Percentiles rank a stretch among this genome's conserved stretches.
phyloP scores from a whole-genome alignment of 108 stramenopile genomes.

The Nannochloropsis oceanica region DNA sequence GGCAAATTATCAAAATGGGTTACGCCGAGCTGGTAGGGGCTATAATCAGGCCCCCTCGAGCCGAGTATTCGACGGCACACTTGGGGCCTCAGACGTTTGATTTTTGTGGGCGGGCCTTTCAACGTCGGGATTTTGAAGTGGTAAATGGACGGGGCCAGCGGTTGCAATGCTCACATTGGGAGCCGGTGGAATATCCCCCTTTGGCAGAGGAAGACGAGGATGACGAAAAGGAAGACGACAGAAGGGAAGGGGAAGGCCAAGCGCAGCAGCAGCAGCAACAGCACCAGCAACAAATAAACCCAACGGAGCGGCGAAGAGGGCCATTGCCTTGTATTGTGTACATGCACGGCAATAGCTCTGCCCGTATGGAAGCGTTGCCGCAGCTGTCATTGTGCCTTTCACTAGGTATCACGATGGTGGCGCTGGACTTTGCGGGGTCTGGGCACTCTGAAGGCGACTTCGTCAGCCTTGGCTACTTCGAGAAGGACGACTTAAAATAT shows the following conservation, averaged over 20 bases:
- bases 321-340: constrained; percentile 27
- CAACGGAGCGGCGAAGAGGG: neutral
- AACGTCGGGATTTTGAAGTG: constrained; percentile 79
- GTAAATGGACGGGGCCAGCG: constrained; percentile 63
- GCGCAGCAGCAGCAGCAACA: neutral
- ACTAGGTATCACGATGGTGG: constrained; percentile 74
- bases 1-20: neutral
- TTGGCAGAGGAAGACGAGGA: neutral
- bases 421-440: constrained; percentile 96
- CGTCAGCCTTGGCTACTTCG: constrained; percentile 87
- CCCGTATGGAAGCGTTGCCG: constrained; percentile 57
- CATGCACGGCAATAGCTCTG: constrained; percentile 35
- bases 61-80: constrained; percentile 46
- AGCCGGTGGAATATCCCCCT: constrained; percentile 53
- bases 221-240: neutral
- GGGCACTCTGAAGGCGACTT: constrained; percentile 89
- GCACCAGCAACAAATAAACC: constrained; percentile 3
- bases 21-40: constrained; percentile 67
- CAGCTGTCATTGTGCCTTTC: constrained; percentile 68
- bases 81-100: constrained; percentile 51
- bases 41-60: constrained; percentile 91
- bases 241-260: neutral
- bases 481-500: constrained; percentile 76
- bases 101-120: constrained; percentile 51
- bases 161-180: constrained; percentile 85